A percentile compares a stretch with the other conserved stretches of the same genome.
phyloP scores from a whole-genome alignment of 306 rosid genomes.

The Prunus dulcis region DNA sequence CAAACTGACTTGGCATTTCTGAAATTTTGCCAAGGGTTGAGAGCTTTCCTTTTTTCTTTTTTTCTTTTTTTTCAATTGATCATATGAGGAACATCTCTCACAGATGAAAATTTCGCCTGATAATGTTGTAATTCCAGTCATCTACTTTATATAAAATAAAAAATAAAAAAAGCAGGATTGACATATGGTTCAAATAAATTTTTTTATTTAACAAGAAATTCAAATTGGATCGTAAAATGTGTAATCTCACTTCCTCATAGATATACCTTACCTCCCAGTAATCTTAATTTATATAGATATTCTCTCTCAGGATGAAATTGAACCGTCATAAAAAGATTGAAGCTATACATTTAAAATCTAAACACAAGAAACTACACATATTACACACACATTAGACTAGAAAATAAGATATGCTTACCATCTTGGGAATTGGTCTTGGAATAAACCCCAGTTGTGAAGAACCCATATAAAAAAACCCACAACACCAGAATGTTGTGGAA shows the following conservation, averaged over 20 bases:
- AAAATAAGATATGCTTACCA: constrained; percentile 23
- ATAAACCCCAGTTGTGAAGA: constrained; percentile 29
- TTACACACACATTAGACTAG: not conserved
- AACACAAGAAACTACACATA: not conserved
- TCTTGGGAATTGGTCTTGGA: constrained; percentile 38
- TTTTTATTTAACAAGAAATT: not conserved
- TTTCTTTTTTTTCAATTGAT: not conserved
- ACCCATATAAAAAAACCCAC: constrained; percentile 52
- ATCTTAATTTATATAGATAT: too few species aligned
- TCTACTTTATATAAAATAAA: not conserved
- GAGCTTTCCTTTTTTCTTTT: too few species aligned
- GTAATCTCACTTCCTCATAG: too few species aligned
- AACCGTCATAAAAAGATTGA: too few species aligned
- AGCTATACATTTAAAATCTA: not conserved
- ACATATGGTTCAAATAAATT: not conserved
- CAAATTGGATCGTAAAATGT: not conserved
- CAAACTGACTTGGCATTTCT: too few species aligned
- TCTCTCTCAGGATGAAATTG: too few species aligned
- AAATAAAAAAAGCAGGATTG: not conserved
- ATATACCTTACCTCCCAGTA: too few species aligned
- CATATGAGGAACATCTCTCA: not conserved
- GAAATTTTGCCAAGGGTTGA: too few species aligned
- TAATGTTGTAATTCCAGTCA: not conserved
- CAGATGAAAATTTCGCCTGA: not conserved
- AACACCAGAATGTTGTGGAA: constrained; percentile 50